These are phyloP conservation scores for Taphrina pruni DNA, from an alignment of 1,139 yeast species.

Conservation along the genomic window DNA sequence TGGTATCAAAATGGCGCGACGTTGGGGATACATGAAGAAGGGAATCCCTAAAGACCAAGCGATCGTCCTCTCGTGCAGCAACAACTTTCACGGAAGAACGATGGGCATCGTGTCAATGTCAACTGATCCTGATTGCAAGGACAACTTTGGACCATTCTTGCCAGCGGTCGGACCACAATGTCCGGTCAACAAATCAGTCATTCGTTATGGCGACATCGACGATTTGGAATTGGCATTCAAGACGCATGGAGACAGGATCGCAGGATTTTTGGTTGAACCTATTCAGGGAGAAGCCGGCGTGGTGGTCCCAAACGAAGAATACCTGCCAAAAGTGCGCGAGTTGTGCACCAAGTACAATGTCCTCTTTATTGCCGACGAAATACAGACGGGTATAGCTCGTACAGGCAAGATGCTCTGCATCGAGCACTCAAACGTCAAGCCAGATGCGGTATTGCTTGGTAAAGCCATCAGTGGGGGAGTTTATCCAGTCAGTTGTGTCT, in stretches of 20 bases:
- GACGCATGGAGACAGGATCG: conserved; percentile 86
- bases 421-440: conserved; percentile 83
- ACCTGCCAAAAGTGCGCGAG: conserved; percentile 67
- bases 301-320: conserved; percentile 82
- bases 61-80: conserved; percentile 80
- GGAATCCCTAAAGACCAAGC: conserved; percentile 84
- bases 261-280: conserved; percentile 91
- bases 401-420: conserved; percentile 92
- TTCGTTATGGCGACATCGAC: conserved; percentile 81
- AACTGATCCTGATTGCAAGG: conserved; percentile 91
- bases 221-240: conserved; percentile 84
- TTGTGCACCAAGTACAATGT: conserved; percentile 85
- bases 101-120: conserved; percentile 95
- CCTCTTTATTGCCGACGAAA: conserved; percentile 90
- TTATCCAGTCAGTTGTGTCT: conserved; percentile 86
- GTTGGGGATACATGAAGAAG: conserved; percentile 94
- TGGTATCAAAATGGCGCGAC: conserved; percentile 88
- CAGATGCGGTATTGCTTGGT: conserved; percentile 87
- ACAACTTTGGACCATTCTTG: conserved; percentile 88
- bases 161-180: conserved; percentile 80
- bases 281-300: conserved; percentile 99
- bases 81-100: conserved; percentile 96
- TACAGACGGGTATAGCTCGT: conserved; percentile 97
- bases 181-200: conserved; percentile 59
- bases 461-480: conserved; percentile 97